Base-by-base conservation (phyloP, 495 filamentous ascomycete species). In the Aspergillus affinis region DNA sequence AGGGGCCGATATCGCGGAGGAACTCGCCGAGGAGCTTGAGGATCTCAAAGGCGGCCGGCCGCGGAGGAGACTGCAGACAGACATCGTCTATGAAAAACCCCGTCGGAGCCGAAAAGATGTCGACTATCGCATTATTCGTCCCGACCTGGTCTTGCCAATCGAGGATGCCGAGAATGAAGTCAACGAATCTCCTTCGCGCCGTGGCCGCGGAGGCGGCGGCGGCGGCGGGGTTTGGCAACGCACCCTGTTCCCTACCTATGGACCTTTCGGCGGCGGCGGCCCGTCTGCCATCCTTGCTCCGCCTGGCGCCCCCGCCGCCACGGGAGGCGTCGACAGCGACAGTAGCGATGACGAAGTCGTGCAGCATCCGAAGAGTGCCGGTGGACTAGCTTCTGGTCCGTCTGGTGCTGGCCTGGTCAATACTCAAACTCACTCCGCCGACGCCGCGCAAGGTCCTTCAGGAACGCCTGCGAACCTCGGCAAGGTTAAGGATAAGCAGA, bases 261-360 rank as follows among this genome's bases (percentile, higher is more conserved):
- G 95, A 12, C 93, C 95, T 0, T 96, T 98, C 74, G 94, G 94
- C 62, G 94, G 94, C 51, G 86, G 85, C 51, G 89, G 90, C 9
- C 79, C 83, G 50, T 77, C 85, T 19, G 82, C 92, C 9, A 80
- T 95, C 19, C 83, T 95, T 65, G 90, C 84, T 56, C 88, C 87
- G 6, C 88, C 89, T n/a, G 90, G 86, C 68, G 90, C 87, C 30
- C 84, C 84, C 62, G 69, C 65, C 56, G 88, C 91, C 8, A 82
- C 84, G 49, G 91, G 87, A 26, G 90, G 90, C 60, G 89, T 85
- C 10, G 93, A 98, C 64, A 96, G 92, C 19, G 94, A 98, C 68
- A 97, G 92, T 70, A 98, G 95, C 67, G 94, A 98, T 62, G 95
- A 98, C 61, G 94, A 98, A 67, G 80, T 77, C 61, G 82, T 82